These are phyloP conservation scores for Dryas alaskensis DNA, from an alignment of 306 rosid genomes.

Conservation along the genomic window DNA sequence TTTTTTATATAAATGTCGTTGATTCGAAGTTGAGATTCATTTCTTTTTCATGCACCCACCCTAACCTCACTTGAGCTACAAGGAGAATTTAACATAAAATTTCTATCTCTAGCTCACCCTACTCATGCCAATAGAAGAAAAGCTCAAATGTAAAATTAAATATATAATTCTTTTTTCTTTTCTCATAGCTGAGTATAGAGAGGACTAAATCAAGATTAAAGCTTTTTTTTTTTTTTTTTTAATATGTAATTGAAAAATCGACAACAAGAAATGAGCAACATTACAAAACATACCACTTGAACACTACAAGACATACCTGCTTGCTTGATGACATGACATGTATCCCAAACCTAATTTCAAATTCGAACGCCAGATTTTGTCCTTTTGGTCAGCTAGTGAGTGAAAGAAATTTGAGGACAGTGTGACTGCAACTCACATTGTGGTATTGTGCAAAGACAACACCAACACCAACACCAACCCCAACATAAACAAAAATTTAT, in stretches of 20 bases:
- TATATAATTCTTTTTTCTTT: neutral
- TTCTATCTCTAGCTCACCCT: too few species aligned
- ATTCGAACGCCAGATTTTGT: conserved; percentile 2
- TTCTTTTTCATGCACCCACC: too few species aligned
- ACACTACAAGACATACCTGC: conserved; percentile 6
- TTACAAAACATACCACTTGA: neutral
- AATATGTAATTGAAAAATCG: too few species aligned
- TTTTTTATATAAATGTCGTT: too few species aligned
- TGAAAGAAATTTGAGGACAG: neutral
- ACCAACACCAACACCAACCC: conserved; percentile 1
- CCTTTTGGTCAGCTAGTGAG: neutral
- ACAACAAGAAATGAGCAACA: neutral
- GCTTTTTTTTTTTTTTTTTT: too few species aligned
- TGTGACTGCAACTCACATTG: neutral
- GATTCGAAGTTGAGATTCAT: too few species aligned
- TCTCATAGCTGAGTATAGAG: neutral
- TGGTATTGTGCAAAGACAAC: neutral
- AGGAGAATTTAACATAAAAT: too few species aligned
- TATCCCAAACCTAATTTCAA: conserved; percentile 1
- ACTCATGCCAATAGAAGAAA: too few species aligned
- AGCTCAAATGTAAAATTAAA: too few species aligned
- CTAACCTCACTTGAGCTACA: too few species aligned
- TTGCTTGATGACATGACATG: neutral
- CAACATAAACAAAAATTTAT: neutral
- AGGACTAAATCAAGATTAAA: neutral